Evolutionary conservation across 2,329 filamentous ascomycete species (phyloP), one percentile per base, ranked within the genome.

Genomic region (Cercospora sesami): DNA sequence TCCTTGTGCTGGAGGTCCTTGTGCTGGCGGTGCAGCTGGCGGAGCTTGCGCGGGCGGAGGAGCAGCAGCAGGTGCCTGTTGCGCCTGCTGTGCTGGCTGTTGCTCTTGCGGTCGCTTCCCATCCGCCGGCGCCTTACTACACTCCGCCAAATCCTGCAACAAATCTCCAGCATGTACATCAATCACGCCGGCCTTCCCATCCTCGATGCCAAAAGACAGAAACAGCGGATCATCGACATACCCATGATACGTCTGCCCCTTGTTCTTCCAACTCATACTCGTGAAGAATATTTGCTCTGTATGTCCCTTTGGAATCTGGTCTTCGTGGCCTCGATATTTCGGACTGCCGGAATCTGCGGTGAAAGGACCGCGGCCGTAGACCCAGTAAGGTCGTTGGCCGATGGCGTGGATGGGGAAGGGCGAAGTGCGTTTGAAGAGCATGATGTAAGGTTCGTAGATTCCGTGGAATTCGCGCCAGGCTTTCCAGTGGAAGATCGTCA

Each of bases 241-340:
- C 0, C 86, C 87, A 71, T 87, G 84, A 69, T 88, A 88, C 31
- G 74, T 82, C 68, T 81, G 77, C 0, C 79, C 80, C 0, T 75
- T 75, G 0, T 69, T 74, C 74, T 83, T 86, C 86, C 87, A 89
- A 68, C 81, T 85, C 33, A 87, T 83, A 0, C 82, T 85, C 0
- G 85, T 88, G 0, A 88, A 78, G 68, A 87, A 89, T 30, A 89
- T 77, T 85, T 88, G 86, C 71, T 87, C 84, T 0, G 81, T 83
- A 26, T 81, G 79, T 1, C 71, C 73, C 6, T 31, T 42, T 5
- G 72, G 71, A 3, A 72, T 60, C 18, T 66, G 63, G 30, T 70
- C 65, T 76, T 74, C 72, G 68, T 74, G 23, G 33, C 55, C 57
- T 6, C 64, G 21, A 9, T 63, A 68, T 14, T 68, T 62, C 68